Base-by-base conservation (phyloP, 768 basidiomycete genomes). In the Calocybe gangraenosa region DNA sequence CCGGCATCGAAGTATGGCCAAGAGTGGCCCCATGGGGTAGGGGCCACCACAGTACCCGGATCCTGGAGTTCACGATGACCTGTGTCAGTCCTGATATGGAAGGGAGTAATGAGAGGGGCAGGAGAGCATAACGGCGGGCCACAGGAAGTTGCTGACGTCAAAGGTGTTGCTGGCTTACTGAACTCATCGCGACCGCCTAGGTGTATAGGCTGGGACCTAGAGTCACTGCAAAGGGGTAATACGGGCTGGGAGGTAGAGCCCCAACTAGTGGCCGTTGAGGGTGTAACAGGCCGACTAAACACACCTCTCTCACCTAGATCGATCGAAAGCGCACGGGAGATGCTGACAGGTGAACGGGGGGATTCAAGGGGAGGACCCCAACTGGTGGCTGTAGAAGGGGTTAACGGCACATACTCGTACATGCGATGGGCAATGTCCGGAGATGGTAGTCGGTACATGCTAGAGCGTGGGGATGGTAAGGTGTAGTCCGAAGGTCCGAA, bases 371-470 rank as follows among this genome's bases (percentile, higher is more conserved):
- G 63, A 4, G 73, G 62, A 17, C 75, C 75, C 76, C 74, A 76
- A 52, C 66, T 68, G 5, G 70, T 74, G 6, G 66, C 63, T 1
- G 74, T 77, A 23, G 66, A 63, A 14, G 76, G 78, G 20, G 79
- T 78, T 3, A 62, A 64, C 2, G 81, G 81, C 9, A 56, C 61
- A 52, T 80, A 74, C 23, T 82, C 80, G 15, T 73, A 57, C 61
- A 77, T 70, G 28, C 85, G 73, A 49, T 65, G 63, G 3, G 72
- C 81, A 32, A 84, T 59, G 58, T 86, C 84, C 17, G 79, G 82
- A 13, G 82, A 75, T 10, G 73, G 75, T 15, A 77, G 56, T 32
- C 70, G 67, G 20, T 66, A 64, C 22, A 61, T 54, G 25, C 59
- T 65, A 6, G 64, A 56, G 15, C 58, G 54, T 4, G 64, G 66